Evolutionary conservation across 2,329 filamentous ascomycete species (phyloP).

Genomic region (Cytospora piceae): DNA sequence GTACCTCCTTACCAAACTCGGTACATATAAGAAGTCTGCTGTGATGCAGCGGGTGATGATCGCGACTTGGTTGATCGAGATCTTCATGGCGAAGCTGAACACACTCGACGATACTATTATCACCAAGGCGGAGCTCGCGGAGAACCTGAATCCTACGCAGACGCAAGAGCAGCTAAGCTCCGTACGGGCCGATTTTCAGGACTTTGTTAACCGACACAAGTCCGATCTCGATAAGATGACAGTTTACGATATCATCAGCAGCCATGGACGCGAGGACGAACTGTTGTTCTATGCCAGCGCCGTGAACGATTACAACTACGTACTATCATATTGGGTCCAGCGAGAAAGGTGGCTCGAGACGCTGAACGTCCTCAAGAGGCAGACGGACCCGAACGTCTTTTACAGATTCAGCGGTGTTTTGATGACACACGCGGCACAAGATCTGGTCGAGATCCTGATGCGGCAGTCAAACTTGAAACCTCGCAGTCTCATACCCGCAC

Average conservation of each 20-base stretch:
- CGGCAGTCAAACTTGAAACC: conserved; percentile 83
- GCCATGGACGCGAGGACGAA: conserved; percentile 92
- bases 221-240: conserved; percentile 87
- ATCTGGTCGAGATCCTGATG: conserved; percentile 95
- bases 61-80: conserved; percentile 90
- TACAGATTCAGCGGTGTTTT: conserved; percentile 97
- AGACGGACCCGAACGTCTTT: conserved; percentile 90
- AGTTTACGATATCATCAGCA: conserved; percentile 93
- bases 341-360: conserved; percentile 90
- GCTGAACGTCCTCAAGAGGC: conserved; percentile 85
- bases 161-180: conserved; percentile 71
- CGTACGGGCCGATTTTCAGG: conserved; percentile 80
- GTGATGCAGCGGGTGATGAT: conserved; percentile 96
- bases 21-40: conserved; percentile 77
- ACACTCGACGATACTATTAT: conserved; percentile 92
- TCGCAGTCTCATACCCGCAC: conserved; percentile 85
- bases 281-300: conserved; percentile 88
- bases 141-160: conserved; percentile 71
- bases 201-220: conserved; percentile 86
- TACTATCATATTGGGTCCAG: conserved; percentile 96
- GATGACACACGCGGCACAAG: conserved; percentile 83
- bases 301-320: conserved; percentile 90
- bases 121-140: conserved; percentile 80
- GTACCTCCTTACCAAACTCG: conserved; percentile 84
- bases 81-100: conserved; percentile 98